Base-by-base conservation (phyloP, 805 yeast genomes). In the Ogataea pignaliae region DNA sequence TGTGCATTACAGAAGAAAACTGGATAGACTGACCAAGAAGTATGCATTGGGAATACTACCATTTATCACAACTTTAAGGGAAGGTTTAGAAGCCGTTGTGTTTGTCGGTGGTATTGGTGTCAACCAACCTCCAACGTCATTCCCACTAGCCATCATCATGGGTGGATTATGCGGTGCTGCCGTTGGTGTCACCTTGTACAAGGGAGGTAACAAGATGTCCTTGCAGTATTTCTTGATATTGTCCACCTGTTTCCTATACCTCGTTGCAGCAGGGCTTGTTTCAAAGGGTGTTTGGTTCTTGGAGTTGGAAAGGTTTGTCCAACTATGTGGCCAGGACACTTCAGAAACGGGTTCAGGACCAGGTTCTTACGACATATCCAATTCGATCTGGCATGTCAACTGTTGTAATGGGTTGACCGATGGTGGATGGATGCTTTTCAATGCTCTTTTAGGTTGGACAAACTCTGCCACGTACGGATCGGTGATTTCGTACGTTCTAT, bases 391-490 rank as follows among this genome's bases (percentile, higher is more conserved):
- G 97, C 97, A 89, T 61, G 96, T 89, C 21, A 88, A 89, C 65
- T 88, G 96, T 63, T 89, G 97, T 67, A 88, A 88, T 61, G 95
- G 96, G 18, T 84, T 86, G 53, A 85, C 77, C n/a, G 97, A 89
- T 57, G 95, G 95, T 3, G 79, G 83, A 29, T 89, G 95, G 96
- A 88, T 88, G 95, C 70, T 89, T 31, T 73, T 86, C 55, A 88
- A 90, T 31, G 97, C 96, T 1, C 70, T 89, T 5, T 73, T 89
- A 40, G 97, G 97, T 2, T 89, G 97, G 97, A 88, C 93, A 12
- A 89, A 89, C 61, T 79, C 90, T 50, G 97, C 96, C 3, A 89
- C 97, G 0, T 87, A 84, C 59, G 95, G 95, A 3, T 85, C 95
- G 16, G 89, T 89, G 1, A 61, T 75, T 5, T 77, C 89, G 40